A percentile compares a stretch with the other conserved stretches of the same genome.
Evolutionary conservation across 768 basidiomycete genomes (phyloP).

Genomic region (Crucibulum laeve): DNA sequence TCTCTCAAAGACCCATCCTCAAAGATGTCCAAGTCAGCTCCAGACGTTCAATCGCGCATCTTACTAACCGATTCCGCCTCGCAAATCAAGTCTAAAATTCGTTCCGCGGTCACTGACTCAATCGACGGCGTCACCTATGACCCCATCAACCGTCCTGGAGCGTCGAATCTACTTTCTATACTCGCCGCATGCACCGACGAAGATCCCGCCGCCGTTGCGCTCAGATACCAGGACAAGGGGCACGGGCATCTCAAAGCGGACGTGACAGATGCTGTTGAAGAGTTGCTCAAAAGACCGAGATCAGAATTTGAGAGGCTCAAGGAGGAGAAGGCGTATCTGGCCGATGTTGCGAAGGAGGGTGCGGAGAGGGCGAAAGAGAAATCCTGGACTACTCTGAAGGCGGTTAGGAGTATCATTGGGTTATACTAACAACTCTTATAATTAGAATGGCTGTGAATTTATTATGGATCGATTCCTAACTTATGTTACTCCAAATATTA

Average conservation of each 20-base stretch:
- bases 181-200: slow-evolving; percentile 67
- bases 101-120: slow-evolving; percentile 83
- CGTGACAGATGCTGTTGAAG: slow-evolving; percentile 70
- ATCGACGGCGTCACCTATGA: slow-evolving; percentile 74
- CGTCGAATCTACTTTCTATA: slow-evolving; percentile 77
- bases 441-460: not conserved
- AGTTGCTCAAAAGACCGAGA: slow-evolving; percentile 60
- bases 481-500: not conserved
- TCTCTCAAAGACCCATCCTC: slow-evolving; percentile 80
- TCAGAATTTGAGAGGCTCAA: slow-evolving; percentile 63
- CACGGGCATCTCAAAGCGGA: slow-evolving; percentile 71
- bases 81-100: slow-evolving; percentile 67
- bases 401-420: slow-evolving; percentile 70
- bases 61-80: slow-evolving; percentile 71
- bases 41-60: slow-evolving; percentile 75
- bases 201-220: slow-evolving; percentile 39
- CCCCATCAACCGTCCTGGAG: slow-evolving; percentile 73
- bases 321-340: slow-evolving; percentile 56
- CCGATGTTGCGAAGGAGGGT: slow-evolving; percentile 59
- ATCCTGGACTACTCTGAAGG: slow-evolving; percentile 60
- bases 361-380: slow-evolving; percentile 53
- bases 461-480: not conserved
- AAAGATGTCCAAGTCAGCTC: slow-evolving; percentile 96
- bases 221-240: slow-evolving; percentile 46
- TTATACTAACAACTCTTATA: slow-evolving; percentile 18